Evolutionary conservation across 768 basidiomycete genomes (phyloP).

Genomic region (Paxillus involutus): DNA sequence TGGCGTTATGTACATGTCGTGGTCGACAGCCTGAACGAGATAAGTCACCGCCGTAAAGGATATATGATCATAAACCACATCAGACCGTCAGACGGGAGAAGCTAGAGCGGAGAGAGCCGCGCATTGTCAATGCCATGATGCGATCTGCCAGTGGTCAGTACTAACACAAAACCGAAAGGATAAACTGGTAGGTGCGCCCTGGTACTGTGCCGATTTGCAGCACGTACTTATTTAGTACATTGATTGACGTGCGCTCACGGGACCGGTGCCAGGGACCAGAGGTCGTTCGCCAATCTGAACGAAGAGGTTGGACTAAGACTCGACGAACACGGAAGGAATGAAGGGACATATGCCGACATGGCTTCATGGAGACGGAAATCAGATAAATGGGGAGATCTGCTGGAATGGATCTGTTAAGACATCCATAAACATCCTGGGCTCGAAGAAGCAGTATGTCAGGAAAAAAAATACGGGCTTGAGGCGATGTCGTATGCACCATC

Average conservation of each 20-base stretch:
- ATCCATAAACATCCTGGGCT: slow-evolving; percentile 2
- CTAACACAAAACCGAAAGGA: not conserved
- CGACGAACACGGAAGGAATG: not conserved
- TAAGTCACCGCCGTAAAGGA: not conserved
- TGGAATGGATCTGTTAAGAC: not conserved
- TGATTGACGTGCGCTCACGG: slow-evolving; percentile 1
- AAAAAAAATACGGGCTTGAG: not conserved
- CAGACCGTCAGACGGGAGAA: not conserved
- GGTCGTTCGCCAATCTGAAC: not conserved
- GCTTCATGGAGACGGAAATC: not conserved
- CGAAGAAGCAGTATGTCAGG: not conserved
- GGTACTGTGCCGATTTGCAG: not conserved
- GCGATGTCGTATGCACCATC: not conserved
- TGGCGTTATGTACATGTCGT: slow-evolving; percentile 1
- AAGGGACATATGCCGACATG: not conserved
- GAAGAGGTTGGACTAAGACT: not conserved
- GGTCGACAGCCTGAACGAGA: not conserved
- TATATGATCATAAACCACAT: too few relatives aligned
- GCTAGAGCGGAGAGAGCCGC: not conserved
- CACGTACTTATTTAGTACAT: not conserved
- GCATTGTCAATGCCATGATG: not conserved
- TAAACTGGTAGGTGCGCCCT: not conserved
- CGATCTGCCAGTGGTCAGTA: too few relatives aligned
- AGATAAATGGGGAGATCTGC: not conserved
- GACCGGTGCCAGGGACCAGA: slow-evolving; percentile 6